Percentiles rank a stretch among this genome's conserved stretches.
phyloP scores from a whole-genome alignment of 768 basidiomycete genomes.

The Polyporus arcularius region DNA sequence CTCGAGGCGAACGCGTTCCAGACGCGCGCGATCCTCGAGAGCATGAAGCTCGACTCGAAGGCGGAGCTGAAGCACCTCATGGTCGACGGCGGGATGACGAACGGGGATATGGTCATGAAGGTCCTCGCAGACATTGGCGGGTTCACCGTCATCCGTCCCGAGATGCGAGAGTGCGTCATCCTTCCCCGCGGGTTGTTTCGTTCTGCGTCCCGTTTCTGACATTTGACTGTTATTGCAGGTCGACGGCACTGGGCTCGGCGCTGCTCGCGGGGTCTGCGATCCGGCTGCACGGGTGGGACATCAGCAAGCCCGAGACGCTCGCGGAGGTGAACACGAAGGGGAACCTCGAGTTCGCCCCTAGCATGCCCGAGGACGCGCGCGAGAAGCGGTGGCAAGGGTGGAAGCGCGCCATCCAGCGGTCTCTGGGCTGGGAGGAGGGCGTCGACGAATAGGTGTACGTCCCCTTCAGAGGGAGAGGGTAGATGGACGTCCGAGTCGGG shows the following conservation, averaged over 20 bases:
- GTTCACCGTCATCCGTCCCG: conserved; percentile 87
- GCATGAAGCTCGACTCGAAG: conserved; percentile 91
- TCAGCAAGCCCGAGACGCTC: conserved; percentile 80
- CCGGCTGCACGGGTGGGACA: conserved; percentile 88
- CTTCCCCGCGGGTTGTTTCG: background rate
- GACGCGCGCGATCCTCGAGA: conserved; percentile 92
- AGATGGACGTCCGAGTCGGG: no score
- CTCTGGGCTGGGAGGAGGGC: conserved; percentile 73
- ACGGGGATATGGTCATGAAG: conserved; percentile 86
- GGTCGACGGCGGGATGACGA: conserved; percentile 99
- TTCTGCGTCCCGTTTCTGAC: background rate
- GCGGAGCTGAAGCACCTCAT: conserved; percentile 80
- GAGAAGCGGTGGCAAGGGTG: conserved; percentile 75
- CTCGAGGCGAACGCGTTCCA: conserved; percentile 97
- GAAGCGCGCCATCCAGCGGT: conserved; percentile 87
- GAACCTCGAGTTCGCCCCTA: conserved; percentile 67
- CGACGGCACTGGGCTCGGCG: conserved; percentile 94
- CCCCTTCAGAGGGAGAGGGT: no score
- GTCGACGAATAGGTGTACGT: conserved; percentile 16
- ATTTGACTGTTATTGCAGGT: conserved; percentile 45
- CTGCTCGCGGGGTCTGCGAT: conserved; percentile 91
- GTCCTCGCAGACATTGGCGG: conserved; percentile 89
- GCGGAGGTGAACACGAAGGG: conserved; percentile 86
- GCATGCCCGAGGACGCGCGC: conserved; percentile 51
- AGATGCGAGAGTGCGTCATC: conserved; percentile 88